These are phyloP conservation scores for Diospyros lotus DNA, from an alignment of 148 eudicot species.

Conservation along the genomic window DNA sequence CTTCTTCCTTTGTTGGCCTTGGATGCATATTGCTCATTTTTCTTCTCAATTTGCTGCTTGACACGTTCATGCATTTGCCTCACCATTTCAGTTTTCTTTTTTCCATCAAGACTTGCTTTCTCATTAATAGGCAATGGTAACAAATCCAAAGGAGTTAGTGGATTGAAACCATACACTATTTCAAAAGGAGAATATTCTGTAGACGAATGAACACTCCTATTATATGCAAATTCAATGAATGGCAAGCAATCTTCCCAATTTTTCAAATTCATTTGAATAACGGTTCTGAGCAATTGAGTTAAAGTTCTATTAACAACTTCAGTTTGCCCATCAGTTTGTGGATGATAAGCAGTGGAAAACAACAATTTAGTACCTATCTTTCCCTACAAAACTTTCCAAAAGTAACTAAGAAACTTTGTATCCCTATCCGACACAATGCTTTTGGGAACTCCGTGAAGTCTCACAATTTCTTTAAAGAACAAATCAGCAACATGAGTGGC, in stretches of 20 bases:
- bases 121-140: constrained; percentile 2
- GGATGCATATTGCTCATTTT: neutral
- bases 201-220: constrained; percentile 2
- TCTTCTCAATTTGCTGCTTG: neutral
- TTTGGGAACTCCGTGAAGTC: neutral
- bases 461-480: neutral
- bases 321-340: neutral
- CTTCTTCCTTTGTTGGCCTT: neutral
- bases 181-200: constrained; percentile 8
- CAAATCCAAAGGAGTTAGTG: constrained; percentile 8
- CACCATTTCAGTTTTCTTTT: constrained; percentile 4
- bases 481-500: neutral
- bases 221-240: neutral
- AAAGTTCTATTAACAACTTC: neutral
- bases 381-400: constrained; percentile 7
- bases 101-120: neutral
- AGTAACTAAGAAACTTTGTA: neutral
- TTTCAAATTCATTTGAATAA: neutral
- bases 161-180: constrained; percentile 11
- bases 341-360: constrained; percentile 3
- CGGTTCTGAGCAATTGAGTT: neutral
- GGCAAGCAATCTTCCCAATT: neutral
- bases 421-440: neutral
- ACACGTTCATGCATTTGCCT: neutral
- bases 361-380: constrained; percentile 9